Percentiles rank a stretch among this genome's conserved stretches.
These are phyloP conservation scores for Fusarium cicatricum DNA, from an alignment of 2,329 filamentous ascomycete species.

Conservation along the genomic window DNA sequence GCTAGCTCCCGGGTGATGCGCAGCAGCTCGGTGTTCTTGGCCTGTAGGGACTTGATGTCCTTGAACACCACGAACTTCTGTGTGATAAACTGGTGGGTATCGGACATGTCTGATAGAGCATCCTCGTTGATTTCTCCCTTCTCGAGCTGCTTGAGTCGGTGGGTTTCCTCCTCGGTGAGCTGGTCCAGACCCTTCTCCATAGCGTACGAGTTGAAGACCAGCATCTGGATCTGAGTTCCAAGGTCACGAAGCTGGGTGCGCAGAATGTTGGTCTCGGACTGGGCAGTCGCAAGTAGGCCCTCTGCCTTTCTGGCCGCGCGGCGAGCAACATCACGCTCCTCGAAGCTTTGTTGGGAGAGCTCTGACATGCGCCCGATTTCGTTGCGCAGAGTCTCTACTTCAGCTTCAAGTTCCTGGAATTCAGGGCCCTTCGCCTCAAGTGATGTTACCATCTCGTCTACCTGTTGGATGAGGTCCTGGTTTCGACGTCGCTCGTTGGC, in stretches of 20 bases:
- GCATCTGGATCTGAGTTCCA: slow-evolving; percentile 87
- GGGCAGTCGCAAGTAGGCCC: slow-evolving; percentile 69
- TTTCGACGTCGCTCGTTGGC: slow-evolving; percentile 77
- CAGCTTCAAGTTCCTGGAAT: slow-evolving; percentile 82
- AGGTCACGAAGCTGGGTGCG: slow-evolving; percentile 89
- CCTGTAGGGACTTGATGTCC: slow-evolving; percentile 82
- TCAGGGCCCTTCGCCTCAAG: slow-evolving; percentile 89
- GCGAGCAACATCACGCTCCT: slow-evolving; percentile 79
- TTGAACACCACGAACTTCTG: slow-evolving; percentile 91
- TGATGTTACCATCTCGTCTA: slow-evolving; percentile 87
- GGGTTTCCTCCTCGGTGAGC: slow-evolving; percentile 74
- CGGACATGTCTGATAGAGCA: slow-evolving; percentile 76
- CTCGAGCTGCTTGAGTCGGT: slow-evolving; percentile 80
- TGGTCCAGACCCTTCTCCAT: slow-evolving; percentile 80
- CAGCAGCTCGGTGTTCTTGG: slow-evolving; percentile 86
- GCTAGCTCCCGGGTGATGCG: slow-evolving; percentile 85
- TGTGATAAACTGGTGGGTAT: slow-evolving; percentile 89
- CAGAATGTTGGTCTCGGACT: slow-evolving; percentile 78
- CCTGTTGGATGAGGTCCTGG: slow-evolving; percentile 75
- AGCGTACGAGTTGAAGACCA: slow-evolving; percentile 86
- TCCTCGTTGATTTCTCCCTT: slow-evolving; percentile 78
- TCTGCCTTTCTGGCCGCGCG: slow-evolving; percentile 83
- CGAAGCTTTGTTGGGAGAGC: slow-evolving; percentile 81
- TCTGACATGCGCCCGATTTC: slow-evolving; percentile 88
- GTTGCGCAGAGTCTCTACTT: slow-evolving; percentile 80